Conservation (phyloP, 371 early-diverging fungal species). For the Circinella umbellata region DNA sequence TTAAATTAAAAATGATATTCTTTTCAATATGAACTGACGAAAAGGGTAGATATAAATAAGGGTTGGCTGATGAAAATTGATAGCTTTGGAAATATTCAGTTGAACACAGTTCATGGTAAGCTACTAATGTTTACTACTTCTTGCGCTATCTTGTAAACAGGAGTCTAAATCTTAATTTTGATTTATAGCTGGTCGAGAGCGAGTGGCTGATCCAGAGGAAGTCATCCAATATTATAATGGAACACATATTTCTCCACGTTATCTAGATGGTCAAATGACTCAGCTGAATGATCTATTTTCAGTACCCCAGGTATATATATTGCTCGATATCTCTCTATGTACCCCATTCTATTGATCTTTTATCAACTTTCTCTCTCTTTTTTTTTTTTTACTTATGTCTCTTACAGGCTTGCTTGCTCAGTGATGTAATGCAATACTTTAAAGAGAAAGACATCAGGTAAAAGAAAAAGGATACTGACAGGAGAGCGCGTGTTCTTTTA, state of each 20-base stretch:
- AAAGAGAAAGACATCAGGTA: slow-evolving; percentile 55
- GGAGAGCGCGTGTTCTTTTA: no score
- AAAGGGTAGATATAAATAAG: slow-evolving; percentile 52
- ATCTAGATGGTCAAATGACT: slow-evolving; percentile 56
- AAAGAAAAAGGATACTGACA: neutral
- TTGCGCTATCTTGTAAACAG: neutral
- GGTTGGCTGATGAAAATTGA: slow-evolving; percentile 77
- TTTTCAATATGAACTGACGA: no score
- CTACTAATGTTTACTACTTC: neutral
- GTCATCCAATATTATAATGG: slow-evolving; percentile 61
- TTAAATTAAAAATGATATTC: no score
- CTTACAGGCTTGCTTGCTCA: slow-evolving; percentile 47
- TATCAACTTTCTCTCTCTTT: neutral
- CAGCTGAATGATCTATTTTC: slow-evolving; percentile 70
- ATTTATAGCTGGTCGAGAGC: slow-evolving; percentile 51
- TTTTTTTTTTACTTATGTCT: neutral
- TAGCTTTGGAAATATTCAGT: slow-evolving; percentile 65
- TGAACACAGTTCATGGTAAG: slow-evolving; percentile 64
- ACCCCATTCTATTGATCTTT: neutral
- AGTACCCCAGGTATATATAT: slow-evolving; percentile 53
- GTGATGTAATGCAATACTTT: slow-evolving; percentile 69
- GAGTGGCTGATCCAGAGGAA: slow-evolving; percentile 51
- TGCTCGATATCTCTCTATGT: no score
- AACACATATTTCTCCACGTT: slow-evolving; percentile 61
- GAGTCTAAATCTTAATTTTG: neutral